Conservation (phyloP, 495 filamentous ascomycete species). For the Hamigera avellanea region DNA sequence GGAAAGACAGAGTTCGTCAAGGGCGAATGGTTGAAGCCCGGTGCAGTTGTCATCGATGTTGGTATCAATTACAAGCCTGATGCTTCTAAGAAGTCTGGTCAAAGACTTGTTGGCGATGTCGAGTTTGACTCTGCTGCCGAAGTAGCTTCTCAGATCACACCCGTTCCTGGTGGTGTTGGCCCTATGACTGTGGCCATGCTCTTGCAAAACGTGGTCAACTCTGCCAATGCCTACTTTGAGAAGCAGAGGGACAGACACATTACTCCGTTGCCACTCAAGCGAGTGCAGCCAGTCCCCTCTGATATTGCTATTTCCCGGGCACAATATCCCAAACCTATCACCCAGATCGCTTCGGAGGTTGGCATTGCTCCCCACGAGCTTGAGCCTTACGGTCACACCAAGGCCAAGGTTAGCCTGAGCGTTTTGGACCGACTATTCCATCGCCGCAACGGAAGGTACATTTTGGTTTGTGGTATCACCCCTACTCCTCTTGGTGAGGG, state of each 20-base stretch:
- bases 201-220: constrained; percentile 82
- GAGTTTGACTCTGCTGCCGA: constrained; percentile 78
- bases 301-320: constrained; percentile 88
- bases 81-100: constrained; percentile 82
- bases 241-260: constrained; percentile 66
- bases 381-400: constrained; percentile 88
- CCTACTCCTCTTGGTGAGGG: constrained; percentile 97
- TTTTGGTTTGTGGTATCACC: constrained; percentile 90
- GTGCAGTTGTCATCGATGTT: constrained; percentile 91
- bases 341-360: constrained; percentile 69
- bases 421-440: constrained; percentile 76
- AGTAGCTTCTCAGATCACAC: constrained; percentile 91
- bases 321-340: constrained; percentile 83
- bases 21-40: constrained; percentile 90
- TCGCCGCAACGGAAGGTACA: constrained; percentile 77
- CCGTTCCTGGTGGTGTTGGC: constrained; percentile 91
- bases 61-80: constrained; percentile 97
- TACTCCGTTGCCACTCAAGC: constrained; percentile 64
- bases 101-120: constrained; percentile 91
- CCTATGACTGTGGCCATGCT: constrained; percentile 98
- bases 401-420: constrained; percentile 82
- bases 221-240: constrained; percentile 71
- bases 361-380: constrained; percentile 78
- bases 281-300: constrained; percentile 69
- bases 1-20: constrained; percentile 78